These are phyloP conservation scores for Cystobasidium onofrii DNA, from an alignment of 768 basidiomycete genomes.

Conservation along the genomic window DNA sequence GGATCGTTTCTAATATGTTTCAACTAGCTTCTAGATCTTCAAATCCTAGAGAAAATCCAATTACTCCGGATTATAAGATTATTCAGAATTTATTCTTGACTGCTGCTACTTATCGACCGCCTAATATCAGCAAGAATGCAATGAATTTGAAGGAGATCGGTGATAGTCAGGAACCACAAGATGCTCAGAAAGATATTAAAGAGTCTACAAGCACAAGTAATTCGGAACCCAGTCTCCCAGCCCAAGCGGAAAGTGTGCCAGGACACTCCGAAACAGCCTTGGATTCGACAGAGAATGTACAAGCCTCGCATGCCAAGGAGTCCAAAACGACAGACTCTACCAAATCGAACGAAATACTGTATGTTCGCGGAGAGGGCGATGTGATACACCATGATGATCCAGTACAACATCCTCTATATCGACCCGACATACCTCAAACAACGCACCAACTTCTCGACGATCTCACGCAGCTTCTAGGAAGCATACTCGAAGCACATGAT, in stretches of 20 bases:
- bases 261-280: neutral
- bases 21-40: constrained; percentile 37
- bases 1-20: constrained; percentile 83
- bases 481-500: neutral
- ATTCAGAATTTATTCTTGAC: constrained; percentile 19
- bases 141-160: neutral
- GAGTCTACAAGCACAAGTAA: too few relatives aligned
- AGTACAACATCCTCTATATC: neutral
- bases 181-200: neutral
- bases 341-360: neutral
- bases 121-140: neutral
- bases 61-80: neutral
- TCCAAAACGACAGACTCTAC: too few relatives aligned
- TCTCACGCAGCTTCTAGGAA: neutral
- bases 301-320: neutral
- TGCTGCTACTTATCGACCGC: neutral
- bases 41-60: constrained; percentile 13
- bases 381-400: neutral
- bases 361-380: neutral
- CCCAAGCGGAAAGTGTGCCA: neutral
- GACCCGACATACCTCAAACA: neutral
- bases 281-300: neutral
- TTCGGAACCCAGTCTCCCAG: too few relatives aligned
- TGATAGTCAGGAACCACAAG: neutral
- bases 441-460: neutral